Evolutionary conservation across 2,329 filamentous ascomycete species (phyloP).

Genomic region (Diaporthe eres): DNA sequence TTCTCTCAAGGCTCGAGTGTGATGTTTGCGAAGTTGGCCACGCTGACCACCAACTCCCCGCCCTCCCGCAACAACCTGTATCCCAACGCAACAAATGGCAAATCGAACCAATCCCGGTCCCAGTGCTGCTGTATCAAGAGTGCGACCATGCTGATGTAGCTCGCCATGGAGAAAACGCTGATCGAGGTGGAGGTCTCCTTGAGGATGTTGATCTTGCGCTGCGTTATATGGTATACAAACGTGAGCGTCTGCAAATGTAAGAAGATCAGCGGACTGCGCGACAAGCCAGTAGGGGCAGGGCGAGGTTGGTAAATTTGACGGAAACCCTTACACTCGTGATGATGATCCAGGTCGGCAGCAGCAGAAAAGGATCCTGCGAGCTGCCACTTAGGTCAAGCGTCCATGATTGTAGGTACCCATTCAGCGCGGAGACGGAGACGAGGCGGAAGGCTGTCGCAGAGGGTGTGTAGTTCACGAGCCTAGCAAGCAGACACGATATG

Average conservation of each 20-base stretch:
- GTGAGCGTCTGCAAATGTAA: conserved; percentile 72
- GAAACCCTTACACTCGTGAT: conserved; percentile 75
- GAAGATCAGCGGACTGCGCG: neutral
- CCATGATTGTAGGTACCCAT: conserved; percentile 81
- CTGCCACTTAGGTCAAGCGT: conserved; percentile 79
- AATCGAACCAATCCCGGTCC: conserved; percentile 72
- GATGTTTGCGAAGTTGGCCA: conserved; percentile 50
- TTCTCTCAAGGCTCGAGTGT: conserved; percentile 45
- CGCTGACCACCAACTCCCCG: conserved; percentile 45
- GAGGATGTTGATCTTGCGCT: conserved; percentile 84
- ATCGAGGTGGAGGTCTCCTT: conserved; percentile 85
- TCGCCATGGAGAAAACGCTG: conserved; percentile 81
- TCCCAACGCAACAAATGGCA: conserved; percentile 68
- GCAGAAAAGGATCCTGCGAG: conserved; percentile 77
- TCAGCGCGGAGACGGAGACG: conserved; percentile 79
- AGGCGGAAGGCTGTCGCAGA: conserved; percentile 85
- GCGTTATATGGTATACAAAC: conserved; percentile 81
- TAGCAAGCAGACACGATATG: conserved; percentile 49
- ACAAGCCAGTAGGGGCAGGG: neutral
- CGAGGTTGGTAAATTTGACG: conserved; percentile 25
- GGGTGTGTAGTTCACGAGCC: conserved; percentile 88
- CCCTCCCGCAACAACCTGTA: conserved; percentile 55
- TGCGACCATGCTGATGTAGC: conserved; percentile 81
- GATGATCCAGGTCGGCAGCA: conserved; percentile 83
- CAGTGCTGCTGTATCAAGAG: conserved; percentile 77